Conservation (phyloP, 1,139 yeast genomes). For the Hyphopichia buzzinii region DNA sequence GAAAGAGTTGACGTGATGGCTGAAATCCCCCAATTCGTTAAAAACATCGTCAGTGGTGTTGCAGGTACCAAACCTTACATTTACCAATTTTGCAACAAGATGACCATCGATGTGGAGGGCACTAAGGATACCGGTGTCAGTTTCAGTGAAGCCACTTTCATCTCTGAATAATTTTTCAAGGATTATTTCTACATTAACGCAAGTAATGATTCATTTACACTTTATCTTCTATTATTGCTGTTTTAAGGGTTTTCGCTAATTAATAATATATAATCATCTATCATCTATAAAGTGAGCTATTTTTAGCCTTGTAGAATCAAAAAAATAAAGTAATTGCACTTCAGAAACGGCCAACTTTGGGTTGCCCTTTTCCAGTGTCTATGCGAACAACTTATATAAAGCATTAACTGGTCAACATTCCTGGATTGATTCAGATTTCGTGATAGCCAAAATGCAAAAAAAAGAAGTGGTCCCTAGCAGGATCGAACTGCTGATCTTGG, state of each 20-base stretch:
- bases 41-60: slow-evolving; percentile 88
- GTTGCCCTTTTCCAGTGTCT: too few species aligned
- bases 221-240: neutral
- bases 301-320: too few species aligned
- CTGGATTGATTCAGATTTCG: too few species aligned
- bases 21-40: slow-evolving; percentile 91
- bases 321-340: too few species aligned
- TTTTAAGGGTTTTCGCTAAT: neutral
- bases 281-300: too few species aligned
- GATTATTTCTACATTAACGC: neutral
- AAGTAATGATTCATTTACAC: neutral
- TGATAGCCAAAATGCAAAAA: neutral
- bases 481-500: slow-evolving; percentile 86
- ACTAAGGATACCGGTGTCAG: slow-evolving; percentile 61
- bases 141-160: slow-evolving; percentile 83
- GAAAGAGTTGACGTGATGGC: slow-evolving; percentile 98
- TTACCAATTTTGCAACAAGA: slow-evolving; percentile 77
- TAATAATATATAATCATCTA: neutral
- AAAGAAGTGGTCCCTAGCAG: slow-evolving; percentile 70
- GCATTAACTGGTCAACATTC: too few species aligned
- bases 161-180: slow-evolving; percentile 33
- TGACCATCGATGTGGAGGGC: slow-evolving; percentile 36
- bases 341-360: too few species aligned
- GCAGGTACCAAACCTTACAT: slow-evolving; percentile 95
- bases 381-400: too few species aligned